Evolutionary conservation across 2,329 filamentous ascomycete species (phyloP), one percentile per base, ranked within the genome.

Genomic region (Neobulgaria alba): DNA sequence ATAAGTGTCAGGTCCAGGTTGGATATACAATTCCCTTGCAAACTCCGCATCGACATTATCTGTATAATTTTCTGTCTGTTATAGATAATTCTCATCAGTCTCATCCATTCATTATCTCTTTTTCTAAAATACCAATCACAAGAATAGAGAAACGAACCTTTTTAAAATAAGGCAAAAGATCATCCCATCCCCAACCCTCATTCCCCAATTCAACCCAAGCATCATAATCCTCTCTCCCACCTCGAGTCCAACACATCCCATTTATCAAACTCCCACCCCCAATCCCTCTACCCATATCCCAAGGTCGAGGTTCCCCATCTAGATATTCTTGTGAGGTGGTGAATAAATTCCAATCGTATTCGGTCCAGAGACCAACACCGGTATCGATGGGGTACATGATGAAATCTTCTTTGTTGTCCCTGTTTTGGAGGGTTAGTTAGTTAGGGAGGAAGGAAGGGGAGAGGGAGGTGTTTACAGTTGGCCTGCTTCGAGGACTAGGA

Each of bases 281-380:
- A n/a, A n/a, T n/a, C n/a, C n/a, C n/a, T n/a, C n/a, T n/a, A n/a
- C n/a, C n/a, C n/a, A n/a, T 40, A 35, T 54, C 45, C 29, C 51
- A 49, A 14, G 51, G 46, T 12, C 52, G 44, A 14, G 45, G 37
- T 33, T 43, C 38, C 7, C 52, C 49, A 43, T 55, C 52, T 10
- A 56, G 51, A 32, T 38, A 50, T 29, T 61, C 61, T 53, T 67
- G 63, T 2, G 63, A 59, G 8, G 53, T 50, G 2, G 65, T 65
- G 29, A 32, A 49, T 21, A 66, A 61, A 17, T 62, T 62, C 65
- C 64, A 67, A 45, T 65, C 63, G 39, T 63, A 67, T 33, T 61
- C 56, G 4, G 61, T 58, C 14, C 58, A 61, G 18, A 61, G 62
- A 16, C 49, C 52, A 38, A 53, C 39, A 7, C 51, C 52, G 29